These are phyloP conservation scores for Fusarium concolor DNA, from an alignment of 2,329 filamentous ascomycete genomes.

Conservation along the genomic window DNA sequence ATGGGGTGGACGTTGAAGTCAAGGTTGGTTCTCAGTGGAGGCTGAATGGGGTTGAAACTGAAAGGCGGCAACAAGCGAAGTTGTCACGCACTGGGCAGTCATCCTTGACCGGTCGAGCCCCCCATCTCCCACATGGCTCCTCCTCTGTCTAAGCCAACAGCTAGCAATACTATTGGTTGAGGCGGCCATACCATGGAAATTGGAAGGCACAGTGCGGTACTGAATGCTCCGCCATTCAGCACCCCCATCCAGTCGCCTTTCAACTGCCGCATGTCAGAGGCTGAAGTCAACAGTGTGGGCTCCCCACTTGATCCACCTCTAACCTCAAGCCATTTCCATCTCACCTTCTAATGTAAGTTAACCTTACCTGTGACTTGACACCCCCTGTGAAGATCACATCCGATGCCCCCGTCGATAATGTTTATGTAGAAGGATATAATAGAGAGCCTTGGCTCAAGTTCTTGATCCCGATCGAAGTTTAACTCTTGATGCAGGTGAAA, in stretches of 20 bases:
- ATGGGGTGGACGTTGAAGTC: slow-evolving; percentile 17
- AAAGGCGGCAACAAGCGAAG: slow-evolving; percentile 41
- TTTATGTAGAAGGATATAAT: not conserved
- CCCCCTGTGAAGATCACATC: slow-evolving; percentile 11
- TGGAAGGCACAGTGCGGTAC: slow-evolving; percentile 1
- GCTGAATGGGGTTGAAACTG: slow-evolving; percentile 34
- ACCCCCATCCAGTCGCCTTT: slow-evolving; percentile 17
- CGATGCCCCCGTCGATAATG: not conserved
- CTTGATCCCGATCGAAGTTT: not conserved
- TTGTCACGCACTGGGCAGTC: slow-evolving; percentile 37
- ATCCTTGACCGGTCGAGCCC: slow-evolving; percentile 42
- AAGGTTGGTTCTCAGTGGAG: slow-evolving; percentile 17
- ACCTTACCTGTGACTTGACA: slow-evolving; percentile 3
- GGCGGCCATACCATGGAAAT: slow-evolving; percentile 5
- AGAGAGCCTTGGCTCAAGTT: not conserved
- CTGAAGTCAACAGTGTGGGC: slow-evolving; percentile 14
- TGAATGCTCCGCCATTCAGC: slow-evolving; percentile 35
- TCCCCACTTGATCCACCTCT: slow-evolving; percentile 11
- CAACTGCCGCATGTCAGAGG: slow-evolving; percentile 9
- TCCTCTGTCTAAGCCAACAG: slow-evolving; percentile 16
- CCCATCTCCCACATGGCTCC: slow-evolving; percentile 28
- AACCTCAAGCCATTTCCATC: slow-evolving; percentile 10
- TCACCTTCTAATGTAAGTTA: slow-evolving; percentile 11
- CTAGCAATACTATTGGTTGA: slow-evolving; percentile 23
- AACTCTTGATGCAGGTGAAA: not conserved